phyloP scores from a whole-genome alignment of 2,329 filamentous ascomycete species.

The Alternaria brassicae region DNA sequence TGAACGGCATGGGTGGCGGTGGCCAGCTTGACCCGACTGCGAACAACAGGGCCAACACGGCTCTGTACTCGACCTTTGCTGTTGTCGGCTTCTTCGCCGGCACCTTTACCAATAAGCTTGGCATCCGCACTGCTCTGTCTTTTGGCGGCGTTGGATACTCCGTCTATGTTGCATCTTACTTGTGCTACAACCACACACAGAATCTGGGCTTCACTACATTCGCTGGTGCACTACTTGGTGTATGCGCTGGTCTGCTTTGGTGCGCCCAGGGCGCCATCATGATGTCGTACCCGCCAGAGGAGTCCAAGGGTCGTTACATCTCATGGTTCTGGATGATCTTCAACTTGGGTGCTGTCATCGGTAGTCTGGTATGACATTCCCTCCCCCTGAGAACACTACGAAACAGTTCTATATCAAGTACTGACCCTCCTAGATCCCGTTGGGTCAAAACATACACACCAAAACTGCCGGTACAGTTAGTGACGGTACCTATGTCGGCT shows the following conservation, averaged over 20 bases:
- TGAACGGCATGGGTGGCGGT: constrained; percentile 60
- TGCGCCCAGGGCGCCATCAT: constrained; percentile 84
- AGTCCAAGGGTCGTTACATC: constrained; percentile 86
- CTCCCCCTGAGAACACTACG: constrained; percentile 42
- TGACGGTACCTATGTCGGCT: constrained; percentile 86
- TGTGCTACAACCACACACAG: constrained; percentile 72
- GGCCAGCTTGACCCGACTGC: constrained; percentile 59
- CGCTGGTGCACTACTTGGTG: constrained; percentile 75
- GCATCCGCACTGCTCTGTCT: constrained; percentile 70
- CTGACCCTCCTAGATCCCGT: constrained; percentile 64
- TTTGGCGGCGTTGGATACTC: constrained; percentile 80
- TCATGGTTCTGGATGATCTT: constrained; percentile 95
- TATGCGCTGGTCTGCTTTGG: constrained; percentile 83
- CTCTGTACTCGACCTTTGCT: constrained; percentile 75
- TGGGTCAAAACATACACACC: constrained; percentile 73
- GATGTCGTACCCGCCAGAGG: constrained; percentile 86
- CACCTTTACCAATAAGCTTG: constrained; percentile 78
- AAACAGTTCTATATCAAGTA: background rate
- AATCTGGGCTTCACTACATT: constrained; percentile 78
- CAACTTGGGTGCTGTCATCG: constrained; percentile 89
- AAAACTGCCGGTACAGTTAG: constrained; percentile 61
- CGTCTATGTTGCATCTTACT: constrained; percentile 74
- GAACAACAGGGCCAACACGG: constrained; percentile 72
- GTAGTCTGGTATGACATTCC: constrained; percentile 66
- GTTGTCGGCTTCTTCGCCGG: constrained; percentile 70